A percentile compares a stretch with the other conserved stretches of the same genome.
Evolutionary conservation across 768 basidiomycete genomes (phyloP).

Genomic region (Pleurotus giganteus): DNA sequence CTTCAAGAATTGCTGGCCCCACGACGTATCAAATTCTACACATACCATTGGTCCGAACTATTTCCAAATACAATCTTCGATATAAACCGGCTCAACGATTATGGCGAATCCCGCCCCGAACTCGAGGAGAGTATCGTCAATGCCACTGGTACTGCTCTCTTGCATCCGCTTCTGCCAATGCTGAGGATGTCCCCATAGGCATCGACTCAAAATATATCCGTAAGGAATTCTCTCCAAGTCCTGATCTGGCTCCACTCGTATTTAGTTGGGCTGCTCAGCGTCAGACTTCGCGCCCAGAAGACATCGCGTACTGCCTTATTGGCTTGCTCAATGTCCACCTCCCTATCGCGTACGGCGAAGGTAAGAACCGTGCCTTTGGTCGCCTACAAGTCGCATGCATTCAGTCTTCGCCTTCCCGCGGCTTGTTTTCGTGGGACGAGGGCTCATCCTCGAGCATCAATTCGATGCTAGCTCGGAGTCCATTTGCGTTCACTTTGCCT

Average conservation of each 20-base stretch:
- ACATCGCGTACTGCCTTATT: not conserved
- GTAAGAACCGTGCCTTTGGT: not conserved
- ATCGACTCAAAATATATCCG: too few relatives aligned
- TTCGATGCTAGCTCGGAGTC: too few relatives aligned
- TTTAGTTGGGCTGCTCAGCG: not conserved
- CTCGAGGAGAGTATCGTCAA: too few relatives aligned
- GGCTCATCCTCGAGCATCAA: too few relatives aligned
- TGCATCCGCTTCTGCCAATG: too few relatives aligned
- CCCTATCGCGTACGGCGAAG: not conserved
- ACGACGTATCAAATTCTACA: not conserved
- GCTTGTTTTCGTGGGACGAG: too few relatives aligned
- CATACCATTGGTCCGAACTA: not conserved
- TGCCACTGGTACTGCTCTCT: too few relatives aligned
- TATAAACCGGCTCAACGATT: not conserved
- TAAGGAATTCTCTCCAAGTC: not conserved
- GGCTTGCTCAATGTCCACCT: not conserved
- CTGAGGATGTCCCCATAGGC: too few relatives aligned
- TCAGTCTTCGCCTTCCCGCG: too few relatives aligned
- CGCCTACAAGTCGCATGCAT: not conserved
- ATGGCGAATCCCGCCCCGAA: too few relatives aligned
- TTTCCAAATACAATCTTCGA: not conserved
- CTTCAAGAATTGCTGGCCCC: not conserved
- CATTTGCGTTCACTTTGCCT: too few relatives aligned
- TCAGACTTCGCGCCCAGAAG: not conserved
- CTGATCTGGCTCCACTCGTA: not conserved